A percentile compares a stretch with the other conserved stretches of the same genome.
phyloP scores from a whole-genome alignment of 2,329 filamentous ascomycete genomes.

The Colletotrichum shisoi region DNA sequence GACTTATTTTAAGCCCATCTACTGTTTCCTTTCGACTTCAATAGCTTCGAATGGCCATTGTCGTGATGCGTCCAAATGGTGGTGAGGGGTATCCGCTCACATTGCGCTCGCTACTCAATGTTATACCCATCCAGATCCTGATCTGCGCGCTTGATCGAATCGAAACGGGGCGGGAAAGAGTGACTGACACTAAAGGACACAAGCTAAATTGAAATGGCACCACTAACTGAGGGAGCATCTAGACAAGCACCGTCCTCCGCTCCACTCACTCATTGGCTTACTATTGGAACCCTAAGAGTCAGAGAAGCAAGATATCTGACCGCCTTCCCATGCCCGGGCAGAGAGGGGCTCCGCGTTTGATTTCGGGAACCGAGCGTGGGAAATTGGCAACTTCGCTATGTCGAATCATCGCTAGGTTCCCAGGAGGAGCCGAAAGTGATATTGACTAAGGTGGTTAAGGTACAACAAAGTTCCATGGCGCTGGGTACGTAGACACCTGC shows the following conservation, averaged over 20 bases:
- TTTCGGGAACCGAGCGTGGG: neutral
- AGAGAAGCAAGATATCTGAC: no score
- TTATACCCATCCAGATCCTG: neutral
- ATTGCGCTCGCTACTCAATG: neutral
- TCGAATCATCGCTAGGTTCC: conserved; percentile 52
- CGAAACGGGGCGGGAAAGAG: neutral
- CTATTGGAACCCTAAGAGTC: no score
- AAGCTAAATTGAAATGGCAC: neutral
- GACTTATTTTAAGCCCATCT: no score
- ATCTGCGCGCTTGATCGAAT: conserved; percentile 2
- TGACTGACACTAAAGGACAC: neutral
- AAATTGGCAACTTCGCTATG: conserved; percentile 58
- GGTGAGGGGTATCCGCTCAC: neutral
- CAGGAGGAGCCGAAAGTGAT: neutral
- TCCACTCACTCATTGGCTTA: no score
- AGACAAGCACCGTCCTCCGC: no score
- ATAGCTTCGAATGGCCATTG: neutral
- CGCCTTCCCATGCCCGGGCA: no score
- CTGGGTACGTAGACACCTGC: no score
- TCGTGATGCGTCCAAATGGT: no score
- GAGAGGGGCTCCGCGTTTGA: neutral
- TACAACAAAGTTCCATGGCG: no score
- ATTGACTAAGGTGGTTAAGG: no score
- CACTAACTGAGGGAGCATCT: no score
- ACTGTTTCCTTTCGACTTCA: no score